phyloP scores from a whole-genome alignment of 2,329 filamentous ascomycete species.

The Fusarium sp. region DNA sequence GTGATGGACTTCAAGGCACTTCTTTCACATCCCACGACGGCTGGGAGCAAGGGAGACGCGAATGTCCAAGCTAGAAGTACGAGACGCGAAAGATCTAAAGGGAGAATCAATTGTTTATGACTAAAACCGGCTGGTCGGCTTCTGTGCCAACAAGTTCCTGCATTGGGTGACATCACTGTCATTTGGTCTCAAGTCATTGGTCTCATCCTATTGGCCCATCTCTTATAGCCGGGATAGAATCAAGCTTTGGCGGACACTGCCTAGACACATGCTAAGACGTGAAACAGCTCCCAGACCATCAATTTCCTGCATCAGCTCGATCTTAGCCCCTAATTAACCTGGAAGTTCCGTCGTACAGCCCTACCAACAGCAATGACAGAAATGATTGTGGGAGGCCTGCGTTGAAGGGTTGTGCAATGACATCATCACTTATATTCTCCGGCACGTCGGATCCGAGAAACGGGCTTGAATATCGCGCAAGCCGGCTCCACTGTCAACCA shows the following conservation, averaged over 20 bases:
- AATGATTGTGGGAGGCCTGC: conserved; percentile 1
- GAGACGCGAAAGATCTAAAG: not conserved
- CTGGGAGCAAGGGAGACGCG: not conserved
- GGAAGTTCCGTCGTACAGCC: not conserved
- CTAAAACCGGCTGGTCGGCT: not conserved
- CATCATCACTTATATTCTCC: conserved; percentile 23
- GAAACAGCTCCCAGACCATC: conserved; percentile 1
- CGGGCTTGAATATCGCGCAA: conserved; percentile 2
- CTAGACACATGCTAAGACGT: not conserved
- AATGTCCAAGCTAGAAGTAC: not conserved
- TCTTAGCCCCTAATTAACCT: conserved; percentile 1
- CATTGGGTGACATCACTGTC: conserved; percentile 35
- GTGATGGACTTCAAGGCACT: not conserved
- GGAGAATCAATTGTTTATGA: conserved; percentile 16
- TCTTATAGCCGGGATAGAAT: conserved; percentile 11
- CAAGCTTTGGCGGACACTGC: conserved; percentile 18
- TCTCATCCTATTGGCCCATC: conserved; percentile 19
- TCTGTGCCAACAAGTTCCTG: conserved; percentile 31
- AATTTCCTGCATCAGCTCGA: not conserved
- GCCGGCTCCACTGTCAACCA: conserved; percentile 14
- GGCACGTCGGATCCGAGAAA: conserved; percentile 15
- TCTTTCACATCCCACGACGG: not conserved
- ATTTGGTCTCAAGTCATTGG: conserved; percentile 14
- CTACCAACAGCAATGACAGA: not conserved
- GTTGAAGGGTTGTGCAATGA: conserved; percentile 18